Evolutionary conservation across 2,329 filamentous ascomycete species (phyloP).

Genomic region (Macrophomina phaseolina): DNA sequence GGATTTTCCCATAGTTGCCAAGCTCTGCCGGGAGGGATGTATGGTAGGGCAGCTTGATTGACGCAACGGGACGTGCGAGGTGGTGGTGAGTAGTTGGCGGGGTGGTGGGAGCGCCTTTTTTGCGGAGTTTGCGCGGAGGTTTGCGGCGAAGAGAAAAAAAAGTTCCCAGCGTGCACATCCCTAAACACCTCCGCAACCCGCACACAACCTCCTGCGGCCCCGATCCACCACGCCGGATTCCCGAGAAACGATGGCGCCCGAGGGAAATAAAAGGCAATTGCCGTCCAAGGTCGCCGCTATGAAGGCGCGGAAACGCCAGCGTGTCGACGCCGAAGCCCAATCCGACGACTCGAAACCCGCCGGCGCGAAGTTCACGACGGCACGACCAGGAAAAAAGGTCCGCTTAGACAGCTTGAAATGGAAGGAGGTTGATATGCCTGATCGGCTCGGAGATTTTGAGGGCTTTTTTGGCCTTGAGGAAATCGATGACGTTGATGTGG

Average conservation of each 20-base stretch:
- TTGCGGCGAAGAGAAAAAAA: conserved; percentile 25
- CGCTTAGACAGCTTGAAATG: conserved; percentile 63
- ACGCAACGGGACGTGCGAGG: background rate
- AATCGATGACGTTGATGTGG: conserved; percentile 87
- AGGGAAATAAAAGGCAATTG: conserved; percentile 43
- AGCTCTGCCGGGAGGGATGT: background rate
- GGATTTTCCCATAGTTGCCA: conserved; percentile 81
- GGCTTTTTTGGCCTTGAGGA: conserved; percentile 93
- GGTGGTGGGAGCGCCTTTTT: conserved; percentile 4
- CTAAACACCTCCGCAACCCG: background rate
- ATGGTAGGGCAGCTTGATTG: too few species aligned
- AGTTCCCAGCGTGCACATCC: background rate
- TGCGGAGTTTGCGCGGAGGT: conserved; percentile 28
- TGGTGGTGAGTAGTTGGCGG: conserved; percentile 13
- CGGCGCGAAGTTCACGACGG: conserved; percentile 29
- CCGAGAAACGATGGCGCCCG: conserved; percentile 31
- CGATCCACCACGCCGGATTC: background rate
- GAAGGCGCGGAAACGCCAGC: conserved; percentile 51
- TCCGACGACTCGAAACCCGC: conserved; percentile 12
- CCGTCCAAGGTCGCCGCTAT: conserved; percentile 47
- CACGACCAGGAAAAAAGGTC: conserved; percentile 34
- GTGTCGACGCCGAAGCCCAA: conserved; percentile 8
- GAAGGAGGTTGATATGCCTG: conserved; percentile 71
- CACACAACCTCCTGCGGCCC: background rate
- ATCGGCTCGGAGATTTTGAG: conserved; percentile 85